Evolutionary conservation across 768 basidiomycete species (phyloP).

Genomic region (Mycena epipterygia): DNA sequence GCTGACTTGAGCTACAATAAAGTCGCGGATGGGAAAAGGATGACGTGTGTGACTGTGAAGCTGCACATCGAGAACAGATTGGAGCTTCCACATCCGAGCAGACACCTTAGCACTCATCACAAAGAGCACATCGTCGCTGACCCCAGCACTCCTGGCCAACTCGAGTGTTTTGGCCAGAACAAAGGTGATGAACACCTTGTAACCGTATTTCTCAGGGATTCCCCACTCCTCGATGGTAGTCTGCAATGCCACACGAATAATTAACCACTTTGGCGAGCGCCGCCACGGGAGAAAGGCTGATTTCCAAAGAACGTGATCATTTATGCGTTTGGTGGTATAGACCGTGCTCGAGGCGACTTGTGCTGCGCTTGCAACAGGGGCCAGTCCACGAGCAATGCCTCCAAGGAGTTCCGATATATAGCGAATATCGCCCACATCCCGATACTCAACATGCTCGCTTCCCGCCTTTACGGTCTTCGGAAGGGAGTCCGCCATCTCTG

Average conservation of each 20-base stretch:
- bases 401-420: conserved; percentile 65
- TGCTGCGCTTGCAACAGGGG: conserved; percentile 38
- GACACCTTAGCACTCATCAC: conserved; percentile 53
- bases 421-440: conserved; percentile 58
- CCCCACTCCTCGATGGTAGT: conserved; percentile 43
- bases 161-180: conserved; percentile 49
- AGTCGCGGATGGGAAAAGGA: conserved; percentile 15
- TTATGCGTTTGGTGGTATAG: conserved; percentile 53
- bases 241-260: conserved; percentile 62
- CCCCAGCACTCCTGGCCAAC: conserved; percentile 8
- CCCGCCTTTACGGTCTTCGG: conserved; percentile 55
- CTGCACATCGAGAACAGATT: conserved; percentile 28
- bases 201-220: conserved; percentile 38
- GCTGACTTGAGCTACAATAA: conserved; percentile 35
- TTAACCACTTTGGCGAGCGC: conserved; percentile 64
- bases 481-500: conserved; percentile 49
- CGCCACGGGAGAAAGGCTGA: conserved; percentile 59
- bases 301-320: conserved; percentile 62
- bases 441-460: conserved; percentile 49
- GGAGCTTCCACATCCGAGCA: conserved; percentile 55
- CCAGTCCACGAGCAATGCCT: conserved; percentile 58
- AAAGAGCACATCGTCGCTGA: conserved; percentile 49
- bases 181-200: conserved; percentile 65
- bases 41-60: not conserved
- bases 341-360: conserved; percentile 1